Base-by-base conservation (phyloP, 164 flowering plant genomes). In the Houttuynia cordata region DNA sequence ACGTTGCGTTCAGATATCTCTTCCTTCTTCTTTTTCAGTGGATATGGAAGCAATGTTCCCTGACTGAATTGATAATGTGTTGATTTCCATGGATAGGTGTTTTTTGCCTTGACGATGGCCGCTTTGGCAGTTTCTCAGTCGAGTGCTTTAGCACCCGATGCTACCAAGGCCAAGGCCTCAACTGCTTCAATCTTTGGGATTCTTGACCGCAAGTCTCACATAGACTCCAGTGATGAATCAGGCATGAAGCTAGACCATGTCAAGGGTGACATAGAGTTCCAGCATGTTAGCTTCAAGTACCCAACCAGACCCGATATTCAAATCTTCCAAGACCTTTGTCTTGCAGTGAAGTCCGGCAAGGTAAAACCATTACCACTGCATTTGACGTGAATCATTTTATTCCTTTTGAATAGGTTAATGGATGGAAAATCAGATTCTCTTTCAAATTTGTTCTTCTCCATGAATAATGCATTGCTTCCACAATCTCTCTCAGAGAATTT, bases 251-350 rank as follows among this genome's bases (percentile, higher is more conserved):
- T 63, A 52, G 62, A 63, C 40, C 50, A 25, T 37, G 64, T 71
- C 20, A 59, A 67, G 56, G 74, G 70, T 20, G 62, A 72, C 15
- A 64, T 64, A 61, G 71, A 71, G 50, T 54, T 71, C 56, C 65
- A 25, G 20, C 57, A 64, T 52, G 66, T 71, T 40, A 67, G 69
- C 50, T 73, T 73, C 34, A 70, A 47, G 18, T 73, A 73, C 41
- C 73, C 76, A 30, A 68, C 60, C 14, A 64, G 71, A 53, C 71
- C 71, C 8, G 71, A 67, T 17, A 30, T 72, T 51, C 68, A 60
- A 30, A 64, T 71, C 42, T 60, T 71, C 25, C 57, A 56, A 24
- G 68, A 71, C 37, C 58, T 71, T 3, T 60, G 68, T 41, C 58
- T 67, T 54, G 41, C 65, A 15, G 58, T 65, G 56, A 66, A 64